phyloP scores from a whole-genome alignment of 2,329 filamentous ascomycete genomes.

The Xylaria hypoxylon region DNA sequence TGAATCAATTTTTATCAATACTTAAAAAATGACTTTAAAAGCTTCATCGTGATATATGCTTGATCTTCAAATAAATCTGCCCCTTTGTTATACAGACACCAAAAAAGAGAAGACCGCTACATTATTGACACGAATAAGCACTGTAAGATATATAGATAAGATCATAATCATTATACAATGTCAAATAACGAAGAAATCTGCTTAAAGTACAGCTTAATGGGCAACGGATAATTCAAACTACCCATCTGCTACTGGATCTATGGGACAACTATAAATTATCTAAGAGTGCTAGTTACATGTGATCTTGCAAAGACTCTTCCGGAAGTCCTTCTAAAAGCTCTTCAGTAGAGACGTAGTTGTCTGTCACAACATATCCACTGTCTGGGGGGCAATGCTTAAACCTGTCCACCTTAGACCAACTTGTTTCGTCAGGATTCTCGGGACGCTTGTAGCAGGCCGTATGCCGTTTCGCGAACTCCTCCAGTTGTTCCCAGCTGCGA shows the following conservation, averaged over 20 bases:
- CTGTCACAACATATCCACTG: constrained; percentile 33
- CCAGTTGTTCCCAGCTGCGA: constrained; percentile 46
- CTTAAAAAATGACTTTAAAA: not conserved
- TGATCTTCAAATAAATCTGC: too few relatives aligned
- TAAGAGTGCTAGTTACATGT: not conserved
- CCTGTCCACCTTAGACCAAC: constrained; percentile 27
- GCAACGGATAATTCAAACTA: too few relatives aligned
- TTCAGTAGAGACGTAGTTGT: constrained; percentile 32
- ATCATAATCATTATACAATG: too few relatives aligned
- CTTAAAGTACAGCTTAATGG: too few relatives aligned
- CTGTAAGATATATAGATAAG: too few relatives aligned
- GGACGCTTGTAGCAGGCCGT: constrained; percentile 40
- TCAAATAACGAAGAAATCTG: too few relatives aligned
- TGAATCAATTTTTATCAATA: not conserved
- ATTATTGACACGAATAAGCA: too few relatives aligned
- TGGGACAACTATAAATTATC: too few relatives aligned
- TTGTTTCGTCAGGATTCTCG: constrained; percentile 23
- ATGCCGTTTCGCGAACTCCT: constrained; percentile 42
- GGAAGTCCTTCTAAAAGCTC: constrained; percentile 33
- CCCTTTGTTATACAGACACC: too few relatives aligned
- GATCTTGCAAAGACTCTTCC: constrained; percentile 32
- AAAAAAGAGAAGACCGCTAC: too few relatives aligned
- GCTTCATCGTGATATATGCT: too few relatives aligned
- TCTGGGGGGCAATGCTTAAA: constrained; percentile 38
- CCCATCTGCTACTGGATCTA: too few relatives aligned